Base-by-base conservation (phyloP, 2,329 filamentous ascomycete genomes). In the Phaeosphaeriaceae sp. region DNA sequence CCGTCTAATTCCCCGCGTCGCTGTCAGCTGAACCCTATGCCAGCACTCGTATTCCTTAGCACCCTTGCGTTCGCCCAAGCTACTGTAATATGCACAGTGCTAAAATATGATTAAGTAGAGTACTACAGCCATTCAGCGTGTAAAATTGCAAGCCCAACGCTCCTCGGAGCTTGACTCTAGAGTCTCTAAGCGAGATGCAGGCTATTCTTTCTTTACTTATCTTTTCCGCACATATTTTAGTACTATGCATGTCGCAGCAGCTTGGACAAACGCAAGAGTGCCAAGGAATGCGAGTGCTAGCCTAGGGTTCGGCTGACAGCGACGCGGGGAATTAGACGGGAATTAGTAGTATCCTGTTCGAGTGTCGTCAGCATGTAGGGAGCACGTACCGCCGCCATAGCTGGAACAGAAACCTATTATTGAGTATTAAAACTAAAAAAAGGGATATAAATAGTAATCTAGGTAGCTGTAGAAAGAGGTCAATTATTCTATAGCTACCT, bases 281-380 rank as follows among this genome's bases (percentile, higher is more conserved):
- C 23, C 23, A 4, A 26, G 23, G 23, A 26, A 26, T 4, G 23
- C 23, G 23, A 26, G 23, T 41, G 38, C 38, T n/a, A 20, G 38
- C 38, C 38, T 41, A 20, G 23, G 29, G 32, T 36, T 36, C 30
- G 41, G 41, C 41, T 20, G 26, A 44, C 41, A 12, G 41, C 41
- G 41, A 44, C 32, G 41, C 41, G 41, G 41, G 39, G 41, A 44
- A 44, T 44, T 44, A 44, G 41, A 17, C 41, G 41, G 35, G 30
- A 44, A 44, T 42, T 23, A 33, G 39, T 23, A 30, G 39, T 17
- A 42, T 35, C 29, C 41, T 44, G 18, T 36, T 35, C 30, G 29
- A 44, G 32, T 36, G n/a, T 44, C 29, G 16, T 18, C 41, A 44
- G 32, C 41, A 44, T 44, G 41, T 29, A 44, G 32, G 41, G 41